A percentile compares a stretch with the other conserved stretches of the same genome.
Conservation (phyloP, 2,329 filamentous ascomycete genomes). For the Pseudogymnoascus verrucosus region DNA sequence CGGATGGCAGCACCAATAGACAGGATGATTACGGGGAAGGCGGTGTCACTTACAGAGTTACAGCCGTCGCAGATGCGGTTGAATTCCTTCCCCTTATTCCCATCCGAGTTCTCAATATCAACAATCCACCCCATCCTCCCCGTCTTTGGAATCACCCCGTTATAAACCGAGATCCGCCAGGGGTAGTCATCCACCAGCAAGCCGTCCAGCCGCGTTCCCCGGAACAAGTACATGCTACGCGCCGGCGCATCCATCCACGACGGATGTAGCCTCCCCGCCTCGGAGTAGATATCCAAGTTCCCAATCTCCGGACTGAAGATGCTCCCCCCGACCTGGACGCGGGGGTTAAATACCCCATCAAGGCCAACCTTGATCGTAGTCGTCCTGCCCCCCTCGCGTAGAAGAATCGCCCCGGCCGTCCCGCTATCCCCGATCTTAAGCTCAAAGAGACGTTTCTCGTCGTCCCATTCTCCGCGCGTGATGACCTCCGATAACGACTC, state of each 20-base stretch:
- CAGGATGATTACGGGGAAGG: not conserved
- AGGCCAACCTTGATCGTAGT: not conserved
- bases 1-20: not conserved
- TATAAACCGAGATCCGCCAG: not conserved
- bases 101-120: not conserved
- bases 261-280: not conserved
- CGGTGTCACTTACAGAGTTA: not conserved
- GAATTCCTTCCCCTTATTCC: not conserved
- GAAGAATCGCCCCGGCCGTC: not conserved
- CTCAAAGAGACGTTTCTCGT: not conserved
- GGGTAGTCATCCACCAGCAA: not conserved
- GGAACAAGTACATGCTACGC: not conserved
- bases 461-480: not conserved
- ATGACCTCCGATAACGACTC: not conserved
- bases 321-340: not conserved
- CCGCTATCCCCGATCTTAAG: not conserved
- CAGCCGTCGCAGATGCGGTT: not conserved
- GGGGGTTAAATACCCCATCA: not conserved
- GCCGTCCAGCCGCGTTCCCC: not conserved
- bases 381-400: not conserved
- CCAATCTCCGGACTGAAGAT: not conserved
- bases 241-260: not conserved
- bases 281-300: not conserved
- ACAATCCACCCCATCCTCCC: not conserved
- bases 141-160: not conserved